Base-by-base conservation (phyloP, 306 rosid species). In the Cucumis cinereus region DNA sequence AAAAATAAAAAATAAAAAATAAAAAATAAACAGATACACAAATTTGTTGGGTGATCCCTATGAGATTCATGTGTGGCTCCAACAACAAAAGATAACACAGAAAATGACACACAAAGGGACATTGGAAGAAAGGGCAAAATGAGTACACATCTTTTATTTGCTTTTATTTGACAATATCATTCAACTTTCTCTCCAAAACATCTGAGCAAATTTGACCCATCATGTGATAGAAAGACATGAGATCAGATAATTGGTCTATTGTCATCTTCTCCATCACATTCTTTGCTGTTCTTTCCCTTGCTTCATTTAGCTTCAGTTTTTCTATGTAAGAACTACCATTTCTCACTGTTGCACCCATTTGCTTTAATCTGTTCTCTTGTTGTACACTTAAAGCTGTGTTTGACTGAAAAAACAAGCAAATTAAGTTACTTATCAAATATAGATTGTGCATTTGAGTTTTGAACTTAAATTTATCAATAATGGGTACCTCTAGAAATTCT, bases 271-370 rank as follows among this genome's bases (percentile, higher is more conserved):
- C 87, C 96, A 90, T 90, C 81, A 87, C 92, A 7, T 78, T 86
- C 73, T 89, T 91, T 49, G 97, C 92, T 79, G 83, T 12, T 47
- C 68, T 87, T 22, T 88, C 94, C 78, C 90, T 89, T 72, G 84
- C 86, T 80, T 88, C 97, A 35, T 88, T 88, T 75, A 87, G 43
- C 81, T 87, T 88, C 85, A 91, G 8, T 77, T 78, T 87, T 83
- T 82, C 88, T 63, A 81, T 80, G 81, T 91, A 93, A 13, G 92
- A 90, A 3, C 93, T 89, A 43, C 84, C 89, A 84, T 91, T 91
- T 79, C 97, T 93, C 28, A 93, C 96, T 43, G 98, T 93, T 85
- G 98, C 98, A 5, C 98, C 98, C 96, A 93, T 90, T 81, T 91
- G 96, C 89, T 91, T 93, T 45, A 93, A 30, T 81, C 97, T 88